Evolutionary conservation across 2,329 filamentous ascomycete genomes (phyloP).

Genomic region (Ploettnerulaceae sp.): DNA sequence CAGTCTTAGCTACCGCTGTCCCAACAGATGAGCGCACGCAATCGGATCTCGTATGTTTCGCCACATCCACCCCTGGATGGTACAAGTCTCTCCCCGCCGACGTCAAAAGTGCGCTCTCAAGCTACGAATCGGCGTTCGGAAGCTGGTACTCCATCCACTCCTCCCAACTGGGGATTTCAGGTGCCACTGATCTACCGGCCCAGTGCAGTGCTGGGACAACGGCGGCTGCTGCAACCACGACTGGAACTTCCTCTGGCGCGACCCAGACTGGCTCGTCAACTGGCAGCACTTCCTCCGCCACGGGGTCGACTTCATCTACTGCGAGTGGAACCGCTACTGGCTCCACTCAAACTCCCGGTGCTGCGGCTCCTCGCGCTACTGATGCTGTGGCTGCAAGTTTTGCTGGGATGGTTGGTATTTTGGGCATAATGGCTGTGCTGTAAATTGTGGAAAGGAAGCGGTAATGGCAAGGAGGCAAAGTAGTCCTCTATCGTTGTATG

Average conservation of each 20-base stretch:
- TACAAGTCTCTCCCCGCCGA: conserved; percentile 13
- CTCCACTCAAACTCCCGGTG: neutral
- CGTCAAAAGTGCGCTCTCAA: conserved; percentile 15
- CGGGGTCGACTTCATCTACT: neutral
- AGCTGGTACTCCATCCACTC: conserved; percentile 13
- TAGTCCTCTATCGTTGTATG: no score
- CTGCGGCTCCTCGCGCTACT: conserved; percentile 8
- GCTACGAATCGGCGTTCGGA: conserved; percentile 12
- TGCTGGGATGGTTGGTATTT: neutral
- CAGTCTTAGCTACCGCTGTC: conserved; percentile 16
- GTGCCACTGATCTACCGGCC: neutral
- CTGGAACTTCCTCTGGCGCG: neutral
- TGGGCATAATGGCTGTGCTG: neutral
- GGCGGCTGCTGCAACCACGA: neutral
- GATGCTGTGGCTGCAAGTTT: conserved; percentile 6
- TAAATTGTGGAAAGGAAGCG: no score
- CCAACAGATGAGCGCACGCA: conserved; percentile 1
- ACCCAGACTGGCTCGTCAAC: neutral
- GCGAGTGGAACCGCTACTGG: conserved; percentile 1
- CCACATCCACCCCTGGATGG: conserved; percentile 12
- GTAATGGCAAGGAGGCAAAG: no score
- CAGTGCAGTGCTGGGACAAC: neutral
- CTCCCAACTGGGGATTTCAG: neutral
- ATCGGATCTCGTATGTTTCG: conserved; percentile 5
- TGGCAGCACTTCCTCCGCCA: neutral